Evolutionary conservation across 2,329 filamentous ascomycete genomes (phyloP).

Genomic region (Fusarium torulosum): DNA sequence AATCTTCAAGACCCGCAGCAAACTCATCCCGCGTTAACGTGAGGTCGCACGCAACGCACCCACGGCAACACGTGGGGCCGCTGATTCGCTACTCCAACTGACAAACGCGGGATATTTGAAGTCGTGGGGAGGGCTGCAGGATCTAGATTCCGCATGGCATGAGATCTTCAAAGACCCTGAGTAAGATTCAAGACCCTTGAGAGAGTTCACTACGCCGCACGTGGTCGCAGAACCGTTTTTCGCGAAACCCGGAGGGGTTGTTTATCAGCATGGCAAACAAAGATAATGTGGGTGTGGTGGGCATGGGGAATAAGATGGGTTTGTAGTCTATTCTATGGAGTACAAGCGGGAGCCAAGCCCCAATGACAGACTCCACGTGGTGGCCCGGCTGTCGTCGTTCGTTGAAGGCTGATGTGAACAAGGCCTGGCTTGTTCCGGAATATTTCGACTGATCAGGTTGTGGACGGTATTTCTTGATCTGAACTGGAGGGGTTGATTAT

Average conservation of each 20-base stretch:
- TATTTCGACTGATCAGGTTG: constrained; percentile 10
- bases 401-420: constrained; percentile 4
- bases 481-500: not conserved
- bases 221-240: constrained; percentile 23
- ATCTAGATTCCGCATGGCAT: not conserved
- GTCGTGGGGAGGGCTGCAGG: too few species aligned
- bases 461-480: not conserved
- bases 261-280: constrained; percentile 9
- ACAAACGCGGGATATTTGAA: constrained; percentile 19
- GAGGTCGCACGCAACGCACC: constrained; percentile 25
- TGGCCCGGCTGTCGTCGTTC: constrained; percentile 29
- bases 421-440: not conserved
- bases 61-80: constrained; percentile 47
- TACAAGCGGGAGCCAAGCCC: constrained; percentile 27
- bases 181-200: constrained; percentile 2
- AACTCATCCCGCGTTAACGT: constrained; percentile 11
- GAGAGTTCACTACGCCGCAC: constrained; percentile 15
- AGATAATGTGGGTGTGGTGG: not conserved
- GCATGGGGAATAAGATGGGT: not conserved
- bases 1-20: constrained; percentile 30
- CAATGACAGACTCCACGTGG: constrained; percentile 47
- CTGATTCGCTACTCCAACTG: constrained; percentile 46
- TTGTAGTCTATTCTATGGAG: constrained; percentile 22
- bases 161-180: constrained; percentile 10
- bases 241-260: not conserved